Evolutionary conservation across 352 stramenopile genomes (phyloP), one percentile per base, ranked within the genome.

Genomic region (Phytophthora boehmeriae): DNA sequence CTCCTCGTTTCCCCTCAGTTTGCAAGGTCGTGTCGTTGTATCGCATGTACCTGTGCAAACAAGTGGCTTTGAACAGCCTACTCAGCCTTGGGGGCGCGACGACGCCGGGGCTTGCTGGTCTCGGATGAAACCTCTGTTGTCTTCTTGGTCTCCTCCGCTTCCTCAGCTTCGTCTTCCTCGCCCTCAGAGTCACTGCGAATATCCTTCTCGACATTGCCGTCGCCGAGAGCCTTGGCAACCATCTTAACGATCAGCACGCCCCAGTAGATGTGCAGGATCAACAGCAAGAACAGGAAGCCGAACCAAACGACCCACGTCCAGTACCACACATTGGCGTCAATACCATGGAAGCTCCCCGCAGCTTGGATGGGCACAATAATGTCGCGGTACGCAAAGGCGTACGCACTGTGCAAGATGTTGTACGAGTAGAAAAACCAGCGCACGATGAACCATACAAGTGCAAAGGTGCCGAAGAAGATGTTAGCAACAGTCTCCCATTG

Each of bases 171-270:
- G 19, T 77, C 71, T 41, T 71, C 75, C 23, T 93, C 83, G 55
- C 61, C 70, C 59, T 91, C 84, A 30, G 84, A 93, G 59, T 90
- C 84, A 58, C 81, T 93, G 53, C 84, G 84, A 25, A 93, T 93
- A 36, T 91, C 84, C 65, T 91, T 91, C 63, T 93, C 80, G 16
- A 90, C 82, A 58, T 86, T 90, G 56, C 82, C 80, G 39, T 78
- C 71, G 38, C 71, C 56, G 8, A 93, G 68, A 34, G 78, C 79
- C 64, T 83, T 83, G 54, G 75, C 34, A 6, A 90, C 78, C 84
- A 92, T 93, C 58, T 86, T 83, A 69, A 78, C 75, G 49, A 93
- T 93, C 58, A 93, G 56, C 36, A 86, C 22, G 44, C 80, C 84
- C 84, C 82, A 93, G 78, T 90, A 90, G 38, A 92, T 45, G 66